Percentiles rank a stretch among this genome's conserved stretches.
phyloP scores from a whole-genome alignment of 345 rosid species.

The Hibiscus syriacus region DNA sequence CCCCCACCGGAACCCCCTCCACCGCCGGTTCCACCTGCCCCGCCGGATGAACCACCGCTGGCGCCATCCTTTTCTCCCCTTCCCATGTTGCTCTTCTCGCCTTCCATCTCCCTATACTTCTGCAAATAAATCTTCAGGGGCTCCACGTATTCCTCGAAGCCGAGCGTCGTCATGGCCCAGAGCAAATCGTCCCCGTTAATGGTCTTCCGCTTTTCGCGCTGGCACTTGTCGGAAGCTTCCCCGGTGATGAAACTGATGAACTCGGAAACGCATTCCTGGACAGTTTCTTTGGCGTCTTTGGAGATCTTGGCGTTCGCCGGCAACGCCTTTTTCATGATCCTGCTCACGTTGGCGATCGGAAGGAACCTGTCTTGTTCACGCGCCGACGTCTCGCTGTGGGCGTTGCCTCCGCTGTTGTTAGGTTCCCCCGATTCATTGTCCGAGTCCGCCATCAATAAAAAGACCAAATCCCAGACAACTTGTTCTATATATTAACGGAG shows the following conservation, averaged over 20 bases:
- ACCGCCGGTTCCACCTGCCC: slow-evolving; percentile 15
- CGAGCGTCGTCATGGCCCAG: slow-evolving; percentile 76
- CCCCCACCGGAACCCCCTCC: slow-evolving; percentile 15
- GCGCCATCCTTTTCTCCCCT: slow-evolving; percentile 33
- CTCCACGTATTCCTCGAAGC: slow-evolving; percentile 67
- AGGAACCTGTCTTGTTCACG: slow-evolving; percentile 59
- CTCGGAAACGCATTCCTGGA: slow-evolving; percentile 74
- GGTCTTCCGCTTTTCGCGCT: slow-evolving; percentile 66
- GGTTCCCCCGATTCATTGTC: slow-evolving; percentile 63
- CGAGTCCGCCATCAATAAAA: slow-evolving; percentile 56
- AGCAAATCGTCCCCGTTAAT: slow-evolving; percentile 73
- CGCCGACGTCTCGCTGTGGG: slow-evolving; percentile 32
- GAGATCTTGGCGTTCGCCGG: slow-evolving; percentile 75
- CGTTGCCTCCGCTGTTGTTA: slow-evolving; percentile 21
- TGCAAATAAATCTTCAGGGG: slow-evolving; percentile 58
- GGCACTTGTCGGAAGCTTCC: slow-evolving; percentile 74
- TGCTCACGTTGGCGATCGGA: slow-evolving; percentile 67
- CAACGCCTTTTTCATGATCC: slow-evolving; percentile 72
- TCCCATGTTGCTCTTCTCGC: slow-evolving; percentile 45
- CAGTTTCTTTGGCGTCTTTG: slow-evolving; percentile 72
- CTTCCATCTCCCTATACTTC: slow-evolving; percentile 64
- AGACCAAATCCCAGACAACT: background rate
- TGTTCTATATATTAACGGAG: background rate
- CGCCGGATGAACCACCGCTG: slow-evolving; percentile 28
- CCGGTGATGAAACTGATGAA: slow-evolving; percentile 74